Base-by-base conservation (phyloP, 345 rosid genomes). In the Viola odorata region DNA sequence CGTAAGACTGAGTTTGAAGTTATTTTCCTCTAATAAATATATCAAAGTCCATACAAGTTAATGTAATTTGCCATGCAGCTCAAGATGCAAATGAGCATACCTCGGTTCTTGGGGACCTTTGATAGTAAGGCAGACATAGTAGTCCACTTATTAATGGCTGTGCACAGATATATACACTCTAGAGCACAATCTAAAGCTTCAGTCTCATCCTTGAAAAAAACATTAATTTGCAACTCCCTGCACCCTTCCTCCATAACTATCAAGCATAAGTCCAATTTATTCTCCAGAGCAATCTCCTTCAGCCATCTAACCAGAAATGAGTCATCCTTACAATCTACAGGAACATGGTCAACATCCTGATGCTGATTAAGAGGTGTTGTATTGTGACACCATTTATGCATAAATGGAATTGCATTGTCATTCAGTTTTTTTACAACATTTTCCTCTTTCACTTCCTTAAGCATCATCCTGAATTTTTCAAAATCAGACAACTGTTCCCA, bases 271-370 rank as follows among this genome's bases (percentile, higher is more conserved):
- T 90, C 96, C 64, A 94, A 61, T 62, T 80, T 83, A 67, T 87
- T 88, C 66, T 77, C 91, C 41, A 61, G 55, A 66, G 97, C 85
- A 57, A 81, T 77, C 79, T 90, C 97, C 82, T 79, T 88, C 58
- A 94, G 80, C 97, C 99, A 94, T 75, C 81, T 83, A 67, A 85
- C 88, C 58, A 94, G 80, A 78, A 84, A 90, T 42, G 99, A 83
- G 53, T 82, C 75, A 36, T 55, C 82, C 64, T 73, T 66, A n/a
- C 48, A 68, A 68, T 59, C 69, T 68, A 45, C 70, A 45, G 76
- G 52, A 61, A 57, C 50, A 53, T 8, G 68, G 58, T 65, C 60
- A 60, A 23, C 13, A 47, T 62, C 52, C 60, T 53, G 67, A 59
- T 62, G 67, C 49, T 52, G 70, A 37, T 54, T 45, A 47, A 51